A percentile compares a stretch with the other conserved stretches of the same genome.
Conservation (phyloP, 1,139 yeast species). For the Yamadazyma mexicana region DNA sequence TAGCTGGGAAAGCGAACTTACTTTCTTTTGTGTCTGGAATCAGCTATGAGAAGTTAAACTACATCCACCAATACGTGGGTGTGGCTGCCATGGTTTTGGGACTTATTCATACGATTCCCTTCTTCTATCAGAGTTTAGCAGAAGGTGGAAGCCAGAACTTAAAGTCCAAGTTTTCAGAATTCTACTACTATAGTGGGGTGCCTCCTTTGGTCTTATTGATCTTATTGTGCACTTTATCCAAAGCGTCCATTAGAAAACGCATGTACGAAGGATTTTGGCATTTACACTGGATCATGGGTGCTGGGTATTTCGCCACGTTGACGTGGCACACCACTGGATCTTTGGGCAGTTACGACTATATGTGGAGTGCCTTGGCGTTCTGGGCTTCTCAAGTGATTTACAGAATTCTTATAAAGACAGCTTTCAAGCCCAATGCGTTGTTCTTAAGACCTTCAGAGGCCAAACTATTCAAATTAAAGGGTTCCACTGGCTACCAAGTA, state of each 20-base stretch:
- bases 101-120: conserved; percentile 56
- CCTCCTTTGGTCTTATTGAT: conserved; percentile 49
- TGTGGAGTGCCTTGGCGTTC: conserved; percentile 58
- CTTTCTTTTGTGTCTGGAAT: conserved; percentile 54
- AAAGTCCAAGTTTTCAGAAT: conserved; percentile 15
- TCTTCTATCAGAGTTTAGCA: conserved; percentile 40
- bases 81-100: conserved; percentile 47
- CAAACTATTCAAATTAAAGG: conserved; percentile 27
- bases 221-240: conserved; percentile 47
- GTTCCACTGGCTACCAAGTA: conserved; percentile 41
- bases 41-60: conserved; percentile 55
- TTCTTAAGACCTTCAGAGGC: conserved; percentile 51
- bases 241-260: conserved; percentile 41
- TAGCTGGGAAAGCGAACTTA: conserved; percentile 55
- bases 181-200: conserved; percentile 31
- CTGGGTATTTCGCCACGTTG: conserved; percentile 53
- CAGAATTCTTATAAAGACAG: conserved; percentile 52
- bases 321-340: conserved; percentile 48
- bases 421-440: conserved; percentile 42
- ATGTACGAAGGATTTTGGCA: conserved; percentile 56
- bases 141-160: conserved; percentile 52
- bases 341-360: conserved; percentile 45
- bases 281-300: conserved; percentile 59
- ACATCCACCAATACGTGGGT: conserved; percentile 52
- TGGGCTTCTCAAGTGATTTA: conserved; percentile 56